Base-by-base conservation (phyloP, 1,139 yeast genomes). In the Hyphopichia pseudoburtonii region DNA sequence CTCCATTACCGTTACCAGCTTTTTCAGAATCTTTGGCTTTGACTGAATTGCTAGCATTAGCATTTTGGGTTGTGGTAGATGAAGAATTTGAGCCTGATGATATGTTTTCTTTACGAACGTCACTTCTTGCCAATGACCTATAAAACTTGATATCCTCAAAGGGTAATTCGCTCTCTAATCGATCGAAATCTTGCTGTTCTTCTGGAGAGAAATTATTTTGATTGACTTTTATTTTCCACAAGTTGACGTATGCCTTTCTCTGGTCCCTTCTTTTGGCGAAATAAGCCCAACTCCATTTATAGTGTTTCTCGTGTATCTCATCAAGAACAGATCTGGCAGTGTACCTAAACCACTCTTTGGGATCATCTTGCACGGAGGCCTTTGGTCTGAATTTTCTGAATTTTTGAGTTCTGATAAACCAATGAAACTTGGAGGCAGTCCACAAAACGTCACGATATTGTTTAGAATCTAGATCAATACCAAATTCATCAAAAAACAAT, bases 221-320 rank as follows among this genome's bases (percentile, higher is more conserved):
- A 30, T 75, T 54, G 42, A 82, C 72, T 43, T 74, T 68, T 9
- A 38, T 33, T 48, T 79, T 83, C 85, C 90, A 92, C 1, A 87
- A 64, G 11, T 57, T 58, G n/a, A 86, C 72, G 57, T 94, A 94
- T 2, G 70, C 62, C 40, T 72, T 74, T 48, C 97, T 70, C 52
- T 85, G 82, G 41, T 85, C 86, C 45, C 95, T 69, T 51, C 95
- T 73, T 39, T 70, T 73, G 36, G 77, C 77, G 47, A 92, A 80
- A 52, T 78, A 76, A 2, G 76, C 94, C 98, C 98, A 94, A 28
- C 89, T 81, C 95, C 96, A 87, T 51, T 78, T 81, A 46, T 81
- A 76, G 51, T 86, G 80, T 49, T 74, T 78, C 45, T 87, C 92
- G 48, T 86, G 96, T 26, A 94, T 82, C 56, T 89, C 96, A 42